These are phyloP conservation scores for Toxicodendron radicans DNA, from an alignment of 345 rosid species.

Conservation along the genomic window DNA sequence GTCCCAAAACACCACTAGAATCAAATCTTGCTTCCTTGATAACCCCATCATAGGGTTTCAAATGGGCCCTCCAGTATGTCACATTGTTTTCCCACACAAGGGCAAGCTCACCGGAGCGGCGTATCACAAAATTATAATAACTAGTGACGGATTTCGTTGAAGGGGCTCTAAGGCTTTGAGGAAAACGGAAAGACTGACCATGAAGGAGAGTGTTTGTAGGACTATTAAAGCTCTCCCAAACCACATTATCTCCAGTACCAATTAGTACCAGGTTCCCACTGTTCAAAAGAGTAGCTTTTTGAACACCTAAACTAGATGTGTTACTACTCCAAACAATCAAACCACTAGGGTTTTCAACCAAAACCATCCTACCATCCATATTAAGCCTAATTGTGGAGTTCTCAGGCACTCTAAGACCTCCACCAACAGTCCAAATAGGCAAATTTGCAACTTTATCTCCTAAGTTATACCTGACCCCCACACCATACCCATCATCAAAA, in stretches of 20 bases:
- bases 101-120: slow-evolving; percentile 36
- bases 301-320: slow-evolving; percentile 36
- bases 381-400: slow-evolving; percentile 40
- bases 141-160: slow-evolving; percentile 35
- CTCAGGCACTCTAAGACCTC: slow-evolving; percentile 35
- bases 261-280: slow-evolving; percentile 37
- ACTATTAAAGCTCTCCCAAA: slow-evolving; percentile 40
- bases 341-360: slow-evolving; percentile 34
- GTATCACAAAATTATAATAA: slow-evolving; percentile 34
- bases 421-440: slow-evolving; percentile 42
- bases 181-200: slow-evolving; percentile 38
- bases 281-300: slow-evolving; percentile 38
- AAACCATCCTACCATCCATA: slow-evolving; percentile 38
- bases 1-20: slow-evolving; percentile 27
- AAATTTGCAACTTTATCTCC: slow-evolving; percentile 32
- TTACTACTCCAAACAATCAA: slow-evolving; percentile 36
- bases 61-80: slow-evolving; percentile 37
- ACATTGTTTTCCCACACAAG: slow-evolving; percentile 45
- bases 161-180: slow-evolving; percentile 38
- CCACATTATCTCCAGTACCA: slow-evolving; percentile 28
- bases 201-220: slow-evolving; percentile 43
- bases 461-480: slow-evolving; percentile 41
- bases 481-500: slow-evolving; percentile 29
- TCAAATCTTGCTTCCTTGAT: slow-evolving; percentile 35
- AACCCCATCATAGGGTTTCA: slow-evolving; percentile 23